Base-by-base conservation (phyloP, 371 early-diverging fungal genomes). In the Haplosporangium sp. region DNA sequence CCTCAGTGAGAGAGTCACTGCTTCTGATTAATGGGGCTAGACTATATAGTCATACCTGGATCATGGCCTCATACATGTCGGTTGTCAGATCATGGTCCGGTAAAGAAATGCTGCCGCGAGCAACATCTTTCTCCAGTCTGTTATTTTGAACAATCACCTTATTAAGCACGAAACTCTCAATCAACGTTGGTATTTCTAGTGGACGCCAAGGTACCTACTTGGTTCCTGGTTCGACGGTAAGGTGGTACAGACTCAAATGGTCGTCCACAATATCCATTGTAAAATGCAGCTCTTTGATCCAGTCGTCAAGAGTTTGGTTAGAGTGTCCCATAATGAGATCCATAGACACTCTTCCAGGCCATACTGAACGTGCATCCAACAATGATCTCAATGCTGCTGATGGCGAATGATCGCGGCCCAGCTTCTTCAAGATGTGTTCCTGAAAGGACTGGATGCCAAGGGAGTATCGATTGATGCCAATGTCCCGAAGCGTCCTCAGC, bases 311-410 rank as follows among this genome's bases (percentile, higher is more conserved):
- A 1, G 86, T 86, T 71, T 96, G 96, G 0, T 89, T 87, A 14
- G 90, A 89, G 41, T 91, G 83, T 3, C 93, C 96, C 87, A 90
- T 96, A n/a, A 96, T 96, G 61, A 96, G 83, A 79, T 96, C 96
- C 69, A 91, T 86, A 7, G 91, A 90, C n/a, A 95, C 91, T 11
- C 67, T 73, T 10, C 87, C 85, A 11, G 85, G 79, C 74, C 95
- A 95, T 10, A 92, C 74, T 6, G 77, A 43, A 56, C 80, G 80
- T 1, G 92, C 92, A 21, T 83, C 79, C 9, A 85, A 73, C 5
- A 92, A 59, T 0, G 92, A 88, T 18, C 77, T 74, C 20, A 88
- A 55, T 5, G 90, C 92, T 18, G 92, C 87, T 0, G 68, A 54
- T 2, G 87, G 90, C 1, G 89, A 84, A 69, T 96, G 96, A 80